These are phyloP conservation scores for Tetrahymena elliotti DNA, from an alignment of 73 alveolate species.

Conservation along the genomic window DNA sequence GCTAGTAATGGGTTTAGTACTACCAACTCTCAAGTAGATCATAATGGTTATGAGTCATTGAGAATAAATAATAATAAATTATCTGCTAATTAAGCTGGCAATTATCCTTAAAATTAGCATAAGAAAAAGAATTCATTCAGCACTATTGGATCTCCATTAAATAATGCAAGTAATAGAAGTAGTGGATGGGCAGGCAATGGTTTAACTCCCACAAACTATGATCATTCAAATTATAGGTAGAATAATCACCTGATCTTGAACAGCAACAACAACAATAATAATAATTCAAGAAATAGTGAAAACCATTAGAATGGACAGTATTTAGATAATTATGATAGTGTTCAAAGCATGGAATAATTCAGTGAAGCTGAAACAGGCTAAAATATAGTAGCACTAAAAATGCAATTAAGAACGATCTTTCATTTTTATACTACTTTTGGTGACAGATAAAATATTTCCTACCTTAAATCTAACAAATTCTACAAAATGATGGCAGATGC, in stretches of 20 bases:
- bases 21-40: background rate
- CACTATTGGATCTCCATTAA: background rate
- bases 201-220: background rate
- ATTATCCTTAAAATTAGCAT: background rate
- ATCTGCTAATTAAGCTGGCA: background rate
- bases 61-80: background rate
- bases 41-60: background rate
- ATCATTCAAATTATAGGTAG: background rate
- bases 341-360: background rate
- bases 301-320: background rate
- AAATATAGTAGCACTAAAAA: background rate
- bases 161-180: background rate
- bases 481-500: constrained; percentile 25
- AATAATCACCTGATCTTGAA: background rate
- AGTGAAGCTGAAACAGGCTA: background rate
- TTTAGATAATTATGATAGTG: background rate
- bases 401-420: constrained; percentile 11
- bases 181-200: background rate
- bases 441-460: constrained; percentile 4
- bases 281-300: background rate
- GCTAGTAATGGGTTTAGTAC: background rate
- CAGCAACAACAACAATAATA: background rate
- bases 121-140: background rate
- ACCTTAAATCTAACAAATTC: constrained; percentile 24
- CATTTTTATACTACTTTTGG: constrained; percentile 26